Conservation (phyloP, 2,329 filamentous ascomycete species). For the Myriosclerotinia curreyana region DNA sequence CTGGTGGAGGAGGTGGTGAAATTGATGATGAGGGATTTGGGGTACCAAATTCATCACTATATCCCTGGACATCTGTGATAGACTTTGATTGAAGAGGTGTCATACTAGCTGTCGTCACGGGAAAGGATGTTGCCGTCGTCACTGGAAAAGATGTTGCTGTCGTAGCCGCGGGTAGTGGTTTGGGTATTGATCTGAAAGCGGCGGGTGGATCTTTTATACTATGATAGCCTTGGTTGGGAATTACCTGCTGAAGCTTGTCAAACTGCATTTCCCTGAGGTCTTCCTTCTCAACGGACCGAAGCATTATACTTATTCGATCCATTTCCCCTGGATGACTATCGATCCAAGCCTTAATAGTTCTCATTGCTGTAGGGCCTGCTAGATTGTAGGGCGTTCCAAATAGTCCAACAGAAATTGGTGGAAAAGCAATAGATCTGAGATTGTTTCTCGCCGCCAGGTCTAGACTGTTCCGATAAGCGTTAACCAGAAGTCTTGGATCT, state of each 20-base stretch:
- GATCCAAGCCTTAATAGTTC: neutral
- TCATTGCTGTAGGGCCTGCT: neutral
- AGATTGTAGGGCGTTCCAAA: neutral
- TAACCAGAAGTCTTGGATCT: neutral
- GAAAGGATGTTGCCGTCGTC: neutral
- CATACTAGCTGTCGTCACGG: neutral
- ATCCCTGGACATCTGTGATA: neutral
- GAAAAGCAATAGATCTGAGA: slow-evolving; percentile 9
- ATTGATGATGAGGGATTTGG: neutral
- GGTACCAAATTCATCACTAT: neutral
- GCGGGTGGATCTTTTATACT: neutral
- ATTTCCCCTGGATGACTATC: neutral
- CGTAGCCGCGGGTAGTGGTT: neutral
- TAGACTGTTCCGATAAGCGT: neutral
- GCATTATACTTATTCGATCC: slow-evolving; percentile 10
- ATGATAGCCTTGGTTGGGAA: neutral
- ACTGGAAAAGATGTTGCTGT: neutral
- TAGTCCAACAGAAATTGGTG: neutral
- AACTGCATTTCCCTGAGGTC: neutral
- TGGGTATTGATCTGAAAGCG: neutral
- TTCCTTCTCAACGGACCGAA: neutral
- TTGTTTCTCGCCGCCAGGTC: neutral
- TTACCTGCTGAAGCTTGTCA: neutral
- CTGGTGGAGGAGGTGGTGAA: neutral
- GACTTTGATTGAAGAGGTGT: neutral